These are phyloP conservation scores for Salvia rosmarinus DNA, from an alignment of 257 asterid genomes.

Conservation along the genomic window DNA sequence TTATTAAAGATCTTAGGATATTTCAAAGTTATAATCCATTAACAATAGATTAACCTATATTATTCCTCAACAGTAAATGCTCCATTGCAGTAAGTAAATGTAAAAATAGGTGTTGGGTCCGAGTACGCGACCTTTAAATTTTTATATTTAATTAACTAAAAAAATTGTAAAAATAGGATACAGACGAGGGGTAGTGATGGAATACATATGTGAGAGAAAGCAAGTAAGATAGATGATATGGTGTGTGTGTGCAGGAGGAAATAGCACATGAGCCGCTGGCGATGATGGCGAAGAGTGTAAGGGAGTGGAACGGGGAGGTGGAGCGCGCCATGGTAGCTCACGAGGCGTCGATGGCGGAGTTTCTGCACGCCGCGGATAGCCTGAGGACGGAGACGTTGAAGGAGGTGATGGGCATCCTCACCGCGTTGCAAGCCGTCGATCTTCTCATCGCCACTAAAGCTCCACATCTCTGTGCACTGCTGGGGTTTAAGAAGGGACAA, in stretches of 20 bases:
- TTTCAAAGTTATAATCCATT: no score
- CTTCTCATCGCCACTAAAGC: conserved; percentile 48
- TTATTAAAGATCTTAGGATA: no score
- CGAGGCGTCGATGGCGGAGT: conserved; percentile 25
- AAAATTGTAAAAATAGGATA: no score
- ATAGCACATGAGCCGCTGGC: conserved; percentile 45
- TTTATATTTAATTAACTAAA: no score
- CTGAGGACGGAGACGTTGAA: conserved; percentile 40
- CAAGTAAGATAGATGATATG: background rate
- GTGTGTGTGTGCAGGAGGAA: conserved; percentile 39
- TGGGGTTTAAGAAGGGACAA: conserved; percentile 42
- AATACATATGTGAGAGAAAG: no score
- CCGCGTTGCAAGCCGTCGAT: conserved; percentile 40
- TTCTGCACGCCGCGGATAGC: conserved; percentile 40
- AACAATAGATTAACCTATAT: no score
- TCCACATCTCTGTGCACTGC: conserved; percentile 47
- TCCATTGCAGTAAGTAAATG: no score
- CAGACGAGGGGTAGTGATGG: no score
- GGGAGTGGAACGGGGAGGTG: no score
- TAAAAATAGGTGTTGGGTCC: no score
- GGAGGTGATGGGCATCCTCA: conserved; percentile 45
- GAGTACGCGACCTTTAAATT: no score
- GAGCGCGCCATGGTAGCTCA: conserved; percentile 35
- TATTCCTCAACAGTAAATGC: no score
- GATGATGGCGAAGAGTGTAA: conserved; percentile 28